A percentile compares a stretch with the other conserved stretches of the same genome.
Evolutionary conservation across 805 yeast species (phyloP).

Genomic region (Myxozyma udenii): DNA sequence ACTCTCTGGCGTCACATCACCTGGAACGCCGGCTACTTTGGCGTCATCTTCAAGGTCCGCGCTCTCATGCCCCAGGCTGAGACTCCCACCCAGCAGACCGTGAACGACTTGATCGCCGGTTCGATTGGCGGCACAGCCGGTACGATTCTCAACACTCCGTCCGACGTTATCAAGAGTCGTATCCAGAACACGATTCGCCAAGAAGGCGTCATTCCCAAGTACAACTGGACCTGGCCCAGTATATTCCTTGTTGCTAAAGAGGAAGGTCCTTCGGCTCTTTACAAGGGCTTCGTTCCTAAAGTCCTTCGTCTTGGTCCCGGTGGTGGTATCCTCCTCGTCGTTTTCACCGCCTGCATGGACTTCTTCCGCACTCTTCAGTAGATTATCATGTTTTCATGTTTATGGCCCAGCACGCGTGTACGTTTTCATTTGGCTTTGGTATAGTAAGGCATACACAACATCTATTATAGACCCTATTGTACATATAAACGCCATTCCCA

Average conservation of each 20-base stretch:
- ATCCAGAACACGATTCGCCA: slow-evolving; percentile 70
- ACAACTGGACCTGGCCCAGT: slow-evolving; percentile 89
- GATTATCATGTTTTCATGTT: neutral
- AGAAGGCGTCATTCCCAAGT: slow-evolving; percentile 77
- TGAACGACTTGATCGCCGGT: slow-evolving; percentile 88
- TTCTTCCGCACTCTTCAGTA: slow-evolving; percentile 52
- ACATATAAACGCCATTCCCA: neutral
- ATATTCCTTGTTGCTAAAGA: slow-evolving; percentile 70
- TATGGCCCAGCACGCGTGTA: neutral
- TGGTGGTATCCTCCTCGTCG: slow-evolving; percentile 96
- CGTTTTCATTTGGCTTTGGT: neutral
- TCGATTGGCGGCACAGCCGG: slow-evolving; percentile 96
- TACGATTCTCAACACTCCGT: slow-evolving; percentile 92
- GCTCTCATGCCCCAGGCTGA: slow-evolving; percentile 72
- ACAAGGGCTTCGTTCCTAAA: slow-evolving; percentile 96
- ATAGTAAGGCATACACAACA: neutral
- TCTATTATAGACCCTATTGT: neutral
- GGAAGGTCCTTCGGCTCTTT: slow-evolving; percentile 88
- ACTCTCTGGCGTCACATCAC: slow-evolving; percentile 94
- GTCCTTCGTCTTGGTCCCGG: slow-evolving; percentile 98
- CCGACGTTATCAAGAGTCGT: slow-evolving; percentile 92
- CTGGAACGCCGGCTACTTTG: slow-evolving; percentile 99
- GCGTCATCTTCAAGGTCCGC: slow-evolving; percentile 86
- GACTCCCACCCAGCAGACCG: slow-evolving; percentile 66
- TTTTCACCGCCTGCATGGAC: slow-evolving; percentile 93